phyloP scores from a whole-genome alignment of 2,329 filamentous ascomycete genomes.

The Penicillium sp. region DNA sequence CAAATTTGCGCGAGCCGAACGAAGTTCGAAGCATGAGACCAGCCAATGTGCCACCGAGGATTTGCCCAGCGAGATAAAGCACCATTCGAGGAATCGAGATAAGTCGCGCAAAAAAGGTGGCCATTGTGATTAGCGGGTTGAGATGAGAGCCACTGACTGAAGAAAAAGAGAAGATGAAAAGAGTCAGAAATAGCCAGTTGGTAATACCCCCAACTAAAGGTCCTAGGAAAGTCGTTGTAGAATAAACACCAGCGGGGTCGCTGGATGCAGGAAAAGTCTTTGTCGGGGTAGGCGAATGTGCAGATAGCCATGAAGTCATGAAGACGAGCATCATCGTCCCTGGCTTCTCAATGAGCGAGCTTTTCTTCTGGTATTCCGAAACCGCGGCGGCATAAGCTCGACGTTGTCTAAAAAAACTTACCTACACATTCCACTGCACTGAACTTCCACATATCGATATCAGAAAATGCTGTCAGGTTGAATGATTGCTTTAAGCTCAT shows the following conservation, averaged over 20 bases:
- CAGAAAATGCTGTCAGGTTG: no score
- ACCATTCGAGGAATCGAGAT: neutral
- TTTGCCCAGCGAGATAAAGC: neutral
- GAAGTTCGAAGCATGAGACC: no score
- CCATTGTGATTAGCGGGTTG: conserved; percentile 1
- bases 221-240: neutral
- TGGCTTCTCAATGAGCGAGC: neutral
- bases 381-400: no score
- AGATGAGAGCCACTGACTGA: conserved; percentile 2
- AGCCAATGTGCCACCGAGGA: neutral
- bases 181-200: conserved; percentile 3
- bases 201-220: neutral
- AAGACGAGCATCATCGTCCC: neutral
- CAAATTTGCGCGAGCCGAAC: no score
- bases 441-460: no score
- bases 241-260: neutral
- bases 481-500: no score
- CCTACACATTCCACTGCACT: no score
- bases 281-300: neutral
- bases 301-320: neutral
- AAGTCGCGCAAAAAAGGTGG: neutral
- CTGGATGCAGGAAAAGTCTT: neutral
- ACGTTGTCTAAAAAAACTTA: no score
- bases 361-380: no score
- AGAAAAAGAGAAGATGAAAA: conserved; percentile 7